Base-by-base conservation (phyloP, 1,139 yeast genomes). In the Sugiyamaella castrensis region DNA sequence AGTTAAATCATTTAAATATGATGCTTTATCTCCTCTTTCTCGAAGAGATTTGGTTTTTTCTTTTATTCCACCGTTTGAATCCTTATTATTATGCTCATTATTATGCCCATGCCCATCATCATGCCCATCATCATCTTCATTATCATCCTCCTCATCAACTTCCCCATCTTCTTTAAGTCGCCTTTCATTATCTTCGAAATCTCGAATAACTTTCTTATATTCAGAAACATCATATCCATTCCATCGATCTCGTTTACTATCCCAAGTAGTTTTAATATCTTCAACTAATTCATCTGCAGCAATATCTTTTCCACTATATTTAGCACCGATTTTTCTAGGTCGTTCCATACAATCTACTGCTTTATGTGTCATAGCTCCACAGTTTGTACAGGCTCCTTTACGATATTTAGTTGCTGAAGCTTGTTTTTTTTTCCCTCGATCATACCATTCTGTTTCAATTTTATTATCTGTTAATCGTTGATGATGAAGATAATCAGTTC, bases 171-270 rank as follows among this genome's bases (percentile, higher is more conserved):
- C 48, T 34, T 26, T n/a, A 55, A 51, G 51, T 28, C 57, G 53
- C 29, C 54, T 63, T 43, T 76, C 71, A 34, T 69, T 66, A 19
- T 61, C 59, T 40, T 76, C 73, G 77, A 80, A 75, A 46, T 71
- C 68, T 37, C 68, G 67, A 7, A 81, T 64, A 19, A 77, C 75
- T n/a, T 68, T 64, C 41, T 72, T 73, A 72, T 85, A 85, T 46
- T 84, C 85, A 4, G 71, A 71, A 1, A 75, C 71, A 51, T 82
- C 83, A 60, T 78, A 83, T 0, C 94, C 94, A 60, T 79, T 83
- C 88, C 92, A 87, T 45, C 87, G 70, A 64, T 87, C 95, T 50
- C 94, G 69, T 56, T 84, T 84, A 13, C 81, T 75, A 57, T 85
- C 95, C 75, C 75, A 48, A 58, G 71, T 52, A 68, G 75, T 57